phyloP scores from a whole-genome alignment of 164 flowering plant species.

The Piper betle region DNA sequence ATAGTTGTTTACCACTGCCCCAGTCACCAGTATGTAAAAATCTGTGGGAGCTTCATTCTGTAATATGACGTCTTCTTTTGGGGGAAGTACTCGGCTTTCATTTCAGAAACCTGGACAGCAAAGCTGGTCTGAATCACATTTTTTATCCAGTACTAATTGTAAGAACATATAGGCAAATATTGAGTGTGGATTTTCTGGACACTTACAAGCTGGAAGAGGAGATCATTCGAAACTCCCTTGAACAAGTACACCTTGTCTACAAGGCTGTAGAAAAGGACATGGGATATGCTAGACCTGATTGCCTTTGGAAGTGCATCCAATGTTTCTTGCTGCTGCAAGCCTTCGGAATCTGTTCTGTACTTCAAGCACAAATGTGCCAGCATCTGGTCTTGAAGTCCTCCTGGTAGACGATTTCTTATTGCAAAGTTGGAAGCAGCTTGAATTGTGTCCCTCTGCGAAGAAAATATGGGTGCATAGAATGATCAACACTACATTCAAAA shows the following conservation, averaged over 20 bases:
- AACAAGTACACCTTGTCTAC: constrained; percentile 74
- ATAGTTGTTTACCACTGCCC: constrained; percentile 55
- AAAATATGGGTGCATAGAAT: too few species aligned
- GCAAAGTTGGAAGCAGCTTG: constrained; percentile 94
- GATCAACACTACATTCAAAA: too few species aligned
- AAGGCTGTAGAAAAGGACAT: constrained; percentile 64
- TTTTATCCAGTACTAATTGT: neutral
- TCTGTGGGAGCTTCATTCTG: constrained; percentile 98
- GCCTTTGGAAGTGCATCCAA: constrained; percentile 90
- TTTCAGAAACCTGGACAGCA: constrained; percentile 65
- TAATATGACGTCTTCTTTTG: constrained; percentile 88
- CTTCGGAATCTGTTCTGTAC: constrained; percentile 86
- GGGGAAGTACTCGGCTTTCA: constrained; percentile 90
- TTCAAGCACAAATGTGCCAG: constrained; percentile 85
- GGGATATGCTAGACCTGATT: constrained; percentile 80
- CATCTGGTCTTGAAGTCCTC: constrained; percentile 84
- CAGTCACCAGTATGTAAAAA: constrained; percentile 70
- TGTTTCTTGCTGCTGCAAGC: constrained; percentile 83
- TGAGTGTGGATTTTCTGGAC: neutral
- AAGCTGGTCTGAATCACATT: neutral
- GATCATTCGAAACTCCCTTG: constrained; percentile 71
- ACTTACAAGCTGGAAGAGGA: constrained; percentile 83
- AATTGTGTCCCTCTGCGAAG: constrained; percentile 68
- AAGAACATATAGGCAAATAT: neutral
- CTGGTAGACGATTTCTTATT: constrained; percentile 61